Conservation (phyloP, 139 green algal genomes). For the Ettlia oleoabundans region DNA sequence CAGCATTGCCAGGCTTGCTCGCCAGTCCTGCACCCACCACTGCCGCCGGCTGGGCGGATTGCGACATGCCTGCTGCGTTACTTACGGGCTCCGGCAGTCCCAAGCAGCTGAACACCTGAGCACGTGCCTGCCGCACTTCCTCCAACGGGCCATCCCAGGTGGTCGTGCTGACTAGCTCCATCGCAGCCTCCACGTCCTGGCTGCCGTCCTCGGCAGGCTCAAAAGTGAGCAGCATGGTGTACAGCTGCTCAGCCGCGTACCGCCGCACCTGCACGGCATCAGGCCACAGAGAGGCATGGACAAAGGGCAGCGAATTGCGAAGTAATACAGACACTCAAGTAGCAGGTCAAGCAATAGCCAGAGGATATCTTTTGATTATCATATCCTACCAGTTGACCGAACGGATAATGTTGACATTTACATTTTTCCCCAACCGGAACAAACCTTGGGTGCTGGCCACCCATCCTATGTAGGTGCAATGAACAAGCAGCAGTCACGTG, state of each 20-base stretch:
- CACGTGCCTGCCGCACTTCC: constrained; percentile 30
- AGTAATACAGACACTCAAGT: not conserved
- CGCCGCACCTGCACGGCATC: constrained; percentile 75
- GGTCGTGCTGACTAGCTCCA: constrained; percentile 60
- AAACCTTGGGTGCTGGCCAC: no score
- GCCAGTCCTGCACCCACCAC: no score
- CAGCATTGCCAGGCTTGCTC: no score
- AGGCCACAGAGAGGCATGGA: no score
- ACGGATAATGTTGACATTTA: no score
- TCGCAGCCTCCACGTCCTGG: constrained; percentile 41
- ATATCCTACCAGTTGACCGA: no score
- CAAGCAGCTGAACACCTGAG: constrained; percentile 11
- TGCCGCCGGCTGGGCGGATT: not conserved
- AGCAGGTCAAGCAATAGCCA: no score
- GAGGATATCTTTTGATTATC: no score
- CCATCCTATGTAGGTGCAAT: not conserved
- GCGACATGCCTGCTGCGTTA: no score
- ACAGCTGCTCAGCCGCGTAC: constrained; percentile 84
- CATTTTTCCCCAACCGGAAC: no score
- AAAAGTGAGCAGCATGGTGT: constrained; percentile 75
- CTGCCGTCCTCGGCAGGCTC: constrained; percentile 50
- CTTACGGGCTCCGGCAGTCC: constrained; percentile 7
- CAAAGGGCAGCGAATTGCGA: not conserved
- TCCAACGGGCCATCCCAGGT: constrained; percentile 75
- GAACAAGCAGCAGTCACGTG: not conserved